Base-by-base conservation (phyloP, 1,139 yeast species). In the Lodderomyces jiufengensis region DNA sequence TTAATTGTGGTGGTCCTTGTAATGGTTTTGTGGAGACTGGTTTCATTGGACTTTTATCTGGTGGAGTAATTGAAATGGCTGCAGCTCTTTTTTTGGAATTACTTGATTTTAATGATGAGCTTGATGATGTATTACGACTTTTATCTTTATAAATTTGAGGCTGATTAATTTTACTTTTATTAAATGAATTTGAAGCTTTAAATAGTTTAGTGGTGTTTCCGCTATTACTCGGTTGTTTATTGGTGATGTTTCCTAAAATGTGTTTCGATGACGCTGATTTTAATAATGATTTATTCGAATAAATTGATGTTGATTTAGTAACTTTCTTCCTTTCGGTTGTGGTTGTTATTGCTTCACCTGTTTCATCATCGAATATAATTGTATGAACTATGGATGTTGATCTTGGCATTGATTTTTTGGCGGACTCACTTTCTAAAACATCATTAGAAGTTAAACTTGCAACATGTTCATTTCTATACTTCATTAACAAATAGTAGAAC, bases 391-490 rank as follows among this genome's bases (percentile, higher is more conserved):
- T 62, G 28, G 78, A 68, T 8, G 69, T 61, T 2, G 79, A 70
- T 43, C 70, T 61, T 24, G 76, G 72, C 40, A 71, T 51, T 4
- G 63, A 46, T 24, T 50, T 51, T 33, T 49, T 45, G 7, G 41
- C 40, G 13, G 44, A 37, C 21, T 47, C 51, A 32, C 49, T 46
- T 22, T 51, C 47, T 6, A 33, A 32, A 11, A 37, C 32, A 8
- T 33, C 41, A 22, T 37, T 29, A 9, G 70, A 45, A 39, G 52
- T 42, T 15, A 47, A 44, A 13, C 32, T 28, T 18, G 49, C 31
- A 7, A 57, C 50, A 54, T 86, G 95, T 42, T 84, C 94, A 49
- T 83, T 84, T 47, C 97, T 76, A 58, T 92, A 92, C 51, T 86
- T 81, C 68, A 83, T 68, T 43, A 92, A 66, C 40, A 94, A 64